Evolutionary conservation across 1,284 basidiomycete genomes (phyloP), one percentile per base, ranked within the genome.

Genomic region (Heterobasidion occidentale): DNA sequence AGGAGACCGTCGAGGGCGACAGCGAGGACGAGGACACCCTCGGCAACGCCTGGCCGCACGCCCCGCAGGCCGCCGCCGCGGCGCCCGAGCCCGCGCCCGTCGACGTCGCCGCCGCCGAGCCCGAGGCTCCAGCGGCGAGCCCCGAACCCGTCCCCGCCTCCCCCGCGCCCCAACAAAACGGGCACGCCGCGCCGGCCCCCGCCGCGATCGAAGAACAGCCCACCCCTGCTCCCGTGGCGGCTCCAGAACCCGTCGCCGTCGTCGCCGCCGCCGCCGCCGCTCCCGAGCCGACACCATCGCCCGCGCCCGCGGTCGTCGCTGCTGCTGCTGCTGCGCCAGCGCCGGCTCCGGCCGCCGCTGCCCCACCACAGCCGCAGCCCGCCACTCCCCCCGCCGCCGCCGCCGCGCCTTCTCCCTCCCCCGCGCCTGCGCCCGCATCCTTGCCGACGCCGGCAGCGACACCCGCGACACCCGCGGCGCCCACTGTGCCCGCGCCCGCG

Each of bases 301-400:
- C 77, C 20, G 62, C 63, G 19, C 65, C 64, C 38, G 57, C 61
- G 20, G 67, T 67, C 44, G 66, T 72, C 15, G 67, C 76, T 46
- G 62, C 73, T 19, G 61, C 47, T 63, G 59, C 7, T 63, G 65
- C 27, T 64, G 58, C 56, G 7, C 60, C 55, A 14, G 65, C 54
- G 46, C 65, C 61, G 57, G 66, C 65, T 19, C 70, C 68, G 34
- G 62, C 78, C 2, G 66, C 70, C 2, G 70, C 74, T 0, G 85
- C 86, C 20, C 90, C 91, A 70, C 90, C 88, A 0, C 96, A 93
- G 94, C 94, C 94, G 0, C 89, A 88, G 58, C 83, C 96, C 51
- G 94, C 38, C 9, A 15, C 38, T 42, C 38, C 38, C 9, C 2
- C 38, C 19, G 2, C 27, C 27, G 27, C 27, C n/a, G 12, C 38